These are phyloP conservation scores for Phytophthora nicotianae DNA, from an alignment of 352 stramenopile species.

Conservation along the genomic window DNA sequence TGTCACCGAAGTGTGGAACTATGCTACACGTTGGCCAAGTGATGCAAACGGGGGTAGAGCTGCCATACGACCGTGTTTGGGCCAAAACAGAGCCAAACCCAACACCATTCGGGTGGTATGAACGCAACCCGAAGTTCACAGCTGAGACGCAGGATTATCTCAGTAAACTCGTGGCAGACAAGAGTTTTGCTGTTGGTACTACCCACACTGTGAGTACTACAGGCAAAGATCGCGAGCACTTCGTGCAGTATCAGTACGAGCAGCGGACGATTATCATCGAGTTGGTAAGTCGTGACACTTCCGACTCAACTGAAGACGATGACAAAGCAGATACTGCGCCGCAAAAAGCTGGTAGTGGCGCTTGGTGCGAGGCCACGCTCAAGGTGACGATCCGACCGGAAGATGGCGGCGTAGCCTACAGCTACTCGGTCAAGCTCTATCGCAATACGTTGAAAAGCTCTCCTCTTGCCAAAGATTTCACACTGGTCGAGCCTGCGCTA, in stretches of 20 bases:
- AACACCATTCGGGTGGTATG: slow-evolving; percentile 40
- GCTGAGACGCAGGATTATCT: slow-evolving; percentile 44
- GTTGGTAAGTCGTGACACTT: slow-evolving; percentile 36
- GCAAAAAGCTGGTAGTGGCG: slow-evolving; percentile 10
- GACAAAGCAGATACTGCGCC: not conserved
- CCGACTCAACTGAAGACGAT: slow-evolving; percentile 8
- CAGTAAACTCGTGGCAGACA: slow-evolving; percentile 42
- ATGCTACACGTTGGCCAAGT: slow-evolving; percentile 59
- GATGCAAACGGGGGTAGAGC: slow-evolving; percentile 43
- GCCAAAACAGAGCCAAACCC: slow-evolving; percentile 50
- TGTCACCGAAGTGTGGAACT: slow-evolving; percentile 62
- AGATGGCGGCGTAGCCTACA: slow-evolving; percentile 19
- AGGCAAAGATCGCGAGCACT: slow-evolving; percentile 37
- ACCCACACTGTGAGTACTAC: slow-evolving; percentile 39
- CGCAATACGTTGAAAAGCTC: slow-evolving; percentile 43
- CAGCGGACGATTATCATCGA: slow-evolving; percentile 50
- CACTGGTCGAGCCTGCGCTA: slow-evolving; percentile 23
- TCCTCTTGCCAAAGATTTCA: slow-evolving; percentile 22
- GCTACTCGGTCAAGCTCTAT: slow-evolving; percentile 59
- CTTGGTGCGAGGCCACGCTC: slow-evolving; percentile 37
- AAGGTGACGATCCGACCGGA: slow-evolving; percentile 30
- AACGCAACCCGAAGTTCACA: slow-evolving; percentile 41
- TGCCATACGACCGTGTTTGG: slow-evolving; percentile 55
- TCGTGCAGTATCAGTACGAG: slow-evolving; percentile 37
- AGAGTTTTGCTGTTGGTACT: slow-evolving; percentile 45